Percentiles rank a stretch among this genome's conserved stretches.
Evolutionary conservation across 257 asterid genomes (phyloP).

Genomic region (Penstemon barbatus): DNA sequence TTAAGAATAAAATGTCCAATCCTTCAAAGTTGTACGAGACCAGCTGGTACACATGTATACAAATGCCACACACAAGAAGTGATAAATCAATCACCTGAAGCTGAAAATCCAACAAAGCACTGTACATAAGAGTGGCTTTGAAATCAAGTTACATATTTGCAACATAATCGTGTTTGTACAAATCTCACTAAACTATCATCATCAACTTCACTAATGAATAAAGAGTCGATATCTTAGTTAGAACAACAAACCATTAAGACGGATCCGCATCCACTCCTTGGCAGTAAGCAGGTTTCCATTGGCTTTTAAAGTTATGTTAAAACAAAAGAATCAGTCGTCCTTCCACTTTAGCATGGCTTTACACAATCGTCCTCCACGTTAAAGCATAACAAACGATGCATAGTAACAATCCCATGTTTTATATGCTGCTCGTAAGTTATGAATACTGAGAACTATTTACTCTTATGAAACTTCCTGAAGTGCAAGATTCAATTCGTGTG

Average conservation of each 20-base stretch:
- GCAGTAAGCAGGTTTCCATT: slow-evolving; percentile 35
- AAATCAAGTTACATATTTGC: too few species aligned
- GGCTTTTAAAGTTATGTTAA: slow-evolving; percentile 30
- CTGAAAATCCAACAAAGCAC: too few species aligned
- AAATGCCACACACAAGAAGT: too few species aligned
- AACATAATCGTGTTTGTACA: slow-evolving; percentile 31
- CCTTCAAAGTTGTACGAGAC: too few species aligned
- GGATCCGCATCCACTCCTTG: slow-evolving; percentile 34
- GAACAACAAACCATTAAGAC: slow-evolving; percentile 27
- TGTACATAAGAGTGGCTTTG: too few species aligned
- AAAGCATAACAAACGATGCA: slow-evolving; percentile 10
- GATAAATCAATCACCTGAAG: too few species aligned
- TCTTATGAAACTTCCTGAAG: slow-evolving; percentile 77
- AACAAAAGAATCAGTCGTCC: slow-evolving; percentile 39
- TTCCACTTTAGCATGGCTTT: slow-evolving; percentile 36
- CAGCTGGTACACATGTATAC: too few species aligned
- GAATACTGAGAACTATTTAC: slow-evolving; percentile 25
- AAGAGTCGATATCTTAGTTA: slow-evolving; percentile 34
- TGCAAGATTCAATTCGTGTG: slow-evolving; percentile 80
- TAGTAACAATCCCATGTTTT: slow-evolving; percentile 10
- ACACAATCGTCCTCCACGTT: slow-evolving; percentile 14
- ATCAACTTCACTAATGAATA: slow-evolving; percentile 43
- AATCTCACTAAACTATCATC: slow-evolving; percentile 40
- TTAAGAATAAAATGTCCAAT: too few species aligned
- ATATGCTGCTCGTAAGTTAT: slow-evolving; percentile 25